Evolutionary conservation across 345 rosid genomes (phyloP).

Genomic region (Cardamine chenopodiifolia): DNA sequence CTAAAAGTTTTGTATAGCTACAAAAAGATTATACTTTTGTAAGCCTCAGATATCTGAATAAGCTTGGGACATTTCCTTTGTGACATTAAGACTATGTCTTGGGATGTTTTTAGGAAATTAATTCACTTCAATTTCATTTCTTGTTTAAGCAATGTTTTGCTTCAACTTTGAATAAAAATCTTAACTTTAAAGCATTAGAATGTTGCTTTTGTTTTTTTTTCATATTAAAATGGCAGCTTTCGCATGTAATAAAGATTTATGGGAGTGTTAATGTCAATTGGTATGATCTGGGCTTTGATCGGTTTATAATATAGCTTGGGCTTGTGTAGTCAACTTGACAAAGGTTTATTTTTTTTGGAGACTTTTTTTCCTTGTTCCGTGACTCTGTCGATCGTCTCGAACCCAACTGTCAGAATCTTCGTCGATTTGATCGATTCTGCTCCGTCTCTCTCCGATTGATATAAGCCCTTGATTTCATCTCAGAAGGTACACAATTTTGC

Average conservation of each 20-base stretch:
- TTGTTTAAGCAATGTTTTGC: background rate
- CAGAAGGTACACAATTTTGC: conserved; percentile 10
- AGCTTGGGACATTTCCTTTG: background rate
- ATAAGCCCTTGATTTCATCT: conserved; percentile 19
- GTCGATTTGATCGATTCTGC: conserved; percentile 35
- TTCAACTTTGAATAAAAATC: background rate
- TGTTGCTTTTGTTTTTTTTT: background rate
- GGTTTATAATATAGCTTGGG: background rate
- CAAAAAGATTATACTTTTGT: background rate
- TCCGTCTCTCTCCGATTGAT: conserved; percentile 4
- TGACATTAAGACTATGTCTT: background rate
- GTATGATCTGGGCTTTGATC: conserved; percentile 17
- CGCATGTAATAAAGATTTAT: background rate
- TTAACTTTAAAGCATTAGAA: background rate
- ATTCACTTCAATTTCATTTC: background rate
- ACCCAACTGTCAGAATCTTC: conserved; percentile 37
- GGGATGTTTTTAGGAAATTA: background rate
- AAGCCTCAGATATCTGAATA: conserved; percentile 7
- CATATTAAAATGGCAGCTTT: background rate
- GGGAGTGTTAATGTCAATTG: background rate
- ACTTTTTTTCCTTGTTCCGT: background rate
- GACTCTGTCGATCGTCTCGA: conserved; percentile 35
- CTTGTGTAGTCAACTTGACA: conserved; percentile 18
- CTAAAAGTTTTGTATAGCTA: conserved; percentile 16
- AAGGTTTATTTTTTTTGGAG: background rate